Evolutionary conservation across 805 yeast species (phyloP), one percentile per base, ranked within the genome.

Genomic region (Ogataea pini): DNA sequence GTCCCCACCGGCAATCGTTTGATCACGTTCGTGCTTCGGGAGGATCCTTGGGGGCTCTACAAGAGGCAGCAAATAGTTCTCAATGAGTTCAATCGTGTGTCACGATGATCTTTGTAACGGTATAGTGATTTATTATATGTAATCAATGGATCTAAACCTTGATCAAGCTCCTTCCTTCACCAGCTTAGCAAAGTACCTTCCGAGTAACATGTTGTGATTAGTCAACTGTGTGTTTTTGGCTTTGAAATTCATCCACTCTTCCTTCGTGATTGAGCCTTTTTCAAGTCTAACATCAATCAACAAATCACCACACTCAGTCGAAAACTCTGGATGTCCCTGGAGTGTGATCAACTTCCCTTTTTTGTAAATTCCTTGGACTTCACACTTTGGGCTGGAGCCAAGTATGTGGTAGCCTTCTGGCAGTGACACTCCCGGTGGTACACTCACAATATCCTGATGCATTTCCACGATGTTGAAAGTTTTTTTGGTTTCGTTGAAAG

Each of bases 251-350:
- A n/a, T 25, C n/a, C 39, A 47, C 3, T 36, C 13, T 9, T 42
- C 50, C 16, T 43, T 31, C 17, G 44, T 27, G 14, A 59, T 41
- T 3, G 20, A 7, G 7, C 60, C 60, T 1, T 36, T 33, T 4
- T 45, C 36, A 10, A 17, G 16, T 19, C 47, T 36, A 3, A 20
- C 28, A 2, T 51, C 40, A 16, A 48, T 43, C 29, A 60, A 41
- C 2, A 47, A 43, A 3, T 49, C 29, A 1, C 67, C 65, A 27
- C 64, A 63, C 5, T 67, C 73, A 0, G 72, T 68, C 27, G 70
- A 60, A 60, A 89, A 90, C 62, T 90, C 97, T 0, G 97, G 97
- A 60, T 90, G 97, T 0, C 96, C 96, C 65, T 90, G 97, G 57
- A 89, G 79, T 0, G 95, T 80, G 25, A 90, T 67, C 7, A 86